Evolutionary conservation across 2,329 filamentous ascomycete species (phyloP), one percentile per base, ranked within the genome.

Genomic region (Hypoxylon rubiginosum): DNA sequence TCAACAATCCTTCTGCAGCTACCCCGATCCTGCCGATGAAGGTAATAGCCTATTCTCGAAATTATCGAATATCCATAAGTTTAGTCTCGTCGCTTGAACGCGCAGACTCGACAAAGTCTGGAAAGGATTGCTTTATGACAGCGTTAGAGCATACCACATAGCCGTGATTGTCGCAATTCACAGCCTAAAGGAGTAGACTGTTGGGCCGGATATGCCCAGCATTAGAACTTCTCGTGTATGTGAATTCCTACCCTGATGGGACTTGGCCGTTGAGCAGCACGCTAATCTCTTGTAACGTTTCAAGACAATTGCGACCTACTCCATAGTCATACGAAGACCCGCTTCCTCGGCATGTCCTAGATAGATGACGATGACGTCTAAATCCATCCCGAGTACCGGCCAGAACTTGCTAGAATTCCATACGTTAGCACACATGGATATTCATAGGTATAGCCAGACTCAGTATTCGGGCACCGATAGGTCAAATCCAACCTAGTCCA

Each of bases 21-120:
- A 30, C n/a, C 15, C 58, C 43, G 51, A 62, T 36, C 17, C 41
- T 19, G n/a, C 39, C 39, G 39, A 8, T 19, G 6, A 19, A 19
- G n/a, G 49, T 34, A 67, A 60, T 69, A 69, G 67, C 67, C 64
- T 67, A 67, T 62, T 58, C 46, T 57, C 51, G 30, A 55, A n/a
- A n/a, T 54, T 15, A 21, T 21, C 51, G n/a, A 28, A 49, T 51
- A 24, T 17, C 34, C 26, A 1, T 26, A 2, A 34, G 11, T 34
- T 41, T 46, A 34, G 19, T 61, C 52, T 17, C 49, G 45, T 65
- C 50, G 45, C 60, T 51, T 17, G 46, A 54, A 50, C 24, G 32
- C 45, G 51, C 30, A 36, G 48, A 28, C 26, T 62, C n/a, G 26
- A 21, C 30, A 11, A 26, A 55, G 45, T 30, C 21, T 36, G 17